phyloP scores from a whole-genome alignment of 768 basidiomycete genomes.

The Lentinus brumalis region DNA sequence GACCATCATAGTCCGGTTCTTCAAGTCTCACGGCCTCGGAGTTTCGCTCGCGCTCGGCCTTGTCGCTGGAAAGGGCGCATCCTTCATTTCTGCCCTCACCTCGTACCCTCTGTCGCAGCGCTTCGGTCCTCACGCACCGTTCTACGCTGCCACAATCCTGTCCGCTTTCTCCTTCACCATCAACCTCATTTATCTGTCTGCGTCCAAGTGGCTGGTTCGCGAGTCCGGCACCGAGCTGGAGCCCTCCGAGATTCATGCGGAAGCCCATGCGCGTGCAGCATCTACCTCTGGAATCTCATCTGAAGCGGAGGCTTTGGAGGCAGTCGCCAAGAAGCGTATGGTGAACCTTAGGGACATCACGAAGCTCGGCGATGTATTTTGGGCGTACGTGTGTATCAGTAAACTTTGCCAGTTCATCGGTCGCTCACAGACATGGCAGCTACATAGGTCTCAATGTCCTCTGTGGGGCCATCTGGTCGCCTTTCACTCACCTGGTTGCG shows the following conservation, averaged over 20 bases:
- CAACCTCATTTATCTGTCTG: conserved; percentile 66
- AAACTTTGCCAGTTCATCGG: not conserved
- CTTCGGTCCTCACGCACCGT: conserved; percentile 73
- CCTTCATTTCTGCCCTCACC: conserved; percentile 74
- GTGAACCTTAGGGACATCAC: conserved; percentile 63
- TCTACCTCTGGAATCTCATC: conserved; percentile 39
- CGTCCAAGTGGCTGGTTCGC: conserved; percentile 64
- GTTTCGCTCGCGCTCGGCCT: conserved; percentile 82
- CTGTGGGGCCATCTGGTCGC: conserved; percentile 77
- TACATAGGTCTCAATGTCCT: conserved; percentile 77
- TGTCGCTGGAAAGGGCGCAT: conserved; percentile 76
- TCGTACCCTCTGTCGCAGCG: conserved; percentile 73
- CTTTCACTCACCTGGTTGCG: conserved; percentile 78
- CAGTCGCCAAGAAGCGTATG: conserved; percentile 64
- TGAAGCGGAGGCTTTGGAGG: conserved; percentile 63
- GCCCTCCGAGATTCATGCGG: conserved; percentile 58
- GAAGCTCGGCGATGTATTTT: conserved; percentile 74
- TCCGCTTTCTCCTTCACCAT: conserved; percentile 66
- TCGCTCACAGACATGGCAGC: conserved; percentile 35
- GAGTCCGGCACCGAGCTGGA: conserved; percentile 66
- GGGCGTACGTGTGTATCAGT: conserved; percentile 53
- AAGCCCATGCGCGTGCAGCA: conserved; percentile 39
- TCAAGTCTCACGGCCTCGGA: conserved; percentile 73
- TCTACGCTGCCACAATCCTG: conserved; percentile 66
- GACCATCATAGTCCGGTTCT: conserved; percentile 82